Evolutionary conservation across 73 alveolate genomes (phyloP).

Genomic region (Stentor roeselii): DNA sequence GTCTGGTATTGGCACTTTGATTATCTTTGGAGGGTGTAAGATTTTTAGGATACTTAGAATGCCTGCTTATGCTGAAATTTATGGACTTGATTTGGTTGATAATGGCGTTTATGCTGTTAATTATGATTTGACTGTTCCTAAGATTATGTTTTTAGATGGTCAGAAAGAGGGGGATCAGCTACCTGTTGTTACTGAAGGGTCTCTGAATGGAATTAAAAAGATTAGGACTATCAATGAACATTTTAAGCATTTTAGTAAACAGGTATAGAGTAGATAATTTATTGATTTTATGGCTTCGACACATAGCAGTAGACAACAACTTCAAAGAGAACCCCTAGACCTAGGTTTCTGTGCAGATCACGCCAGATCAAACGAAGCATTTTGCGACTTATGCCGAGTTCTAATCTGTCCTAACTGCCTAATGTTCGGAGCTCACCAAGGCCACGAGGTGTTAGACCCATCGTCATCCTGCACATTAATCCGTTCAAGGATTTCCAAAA

Average conservation of each 20-base stretch:
- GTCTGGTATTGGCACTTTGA: constrained; percentile 24
- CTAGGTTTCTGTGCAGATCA: constrained; percentile 13
- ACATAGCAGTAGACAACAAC: no score
- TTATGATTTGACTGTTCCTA: background rate
- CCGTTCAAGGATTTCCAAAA: constrained; percentile 39
- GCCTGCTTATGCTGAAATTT: constrained; percentile 33
- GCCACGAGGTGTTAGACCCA: constrained; percentile 48
- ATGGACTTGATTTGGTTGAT: constrained; percentile 36
- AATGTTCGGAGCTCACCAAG: constrained; percentile 54
- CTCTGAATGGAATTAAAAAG: no score
- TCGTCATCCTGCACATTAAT: constrained; percentile 37
- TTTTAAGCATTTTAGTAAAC: no score
- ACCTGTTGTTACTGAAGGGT: no score
- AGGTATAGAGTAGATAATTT: no score
- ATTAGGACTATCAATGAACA: no score
- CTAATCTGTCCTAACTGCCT: constrained; percentile 59
- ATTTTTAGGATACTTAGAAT: constrained; percentile 29
- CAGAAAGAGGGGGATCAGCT: background rate
- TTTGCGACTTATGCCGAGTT: constrained; percentile 16
- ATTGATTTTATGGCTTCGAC: no score
- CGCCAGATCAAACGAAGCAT: constrained; percentile 27
- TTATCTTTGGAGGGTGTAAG: constrained; percentile 18
- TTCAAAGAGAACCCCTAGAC: background rate
- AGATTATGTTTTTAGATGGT: background rate
- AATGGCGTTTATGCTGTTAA: constrained; percentile 24